Base-by-base conservation (phyloP, 495 filamentous ascomycete genomes). In the Neurospora tetrasperma region DNA sequence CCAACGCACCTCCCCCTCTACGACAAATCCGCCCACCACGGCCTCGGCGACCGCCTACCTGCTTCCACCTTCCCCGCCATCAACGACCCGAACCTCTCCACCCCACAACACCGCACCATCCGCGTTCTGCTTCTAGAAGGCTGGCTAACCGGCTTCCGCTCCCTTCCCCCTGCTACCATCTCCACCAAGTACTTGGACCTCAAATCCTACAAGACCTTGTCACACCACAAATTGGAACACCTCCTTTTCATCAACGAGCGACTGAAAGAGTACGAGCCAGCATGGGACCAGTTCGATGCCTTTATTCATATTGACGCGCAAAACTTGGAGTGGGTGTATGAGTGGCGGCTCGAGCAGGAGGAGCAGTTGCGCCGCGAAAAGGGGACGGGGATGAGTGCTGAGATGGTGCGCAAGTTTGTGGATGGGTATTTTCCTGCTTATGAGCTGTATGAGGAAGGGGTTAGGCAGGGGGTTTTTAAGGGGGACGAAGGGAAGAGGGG, bases 301-400 rank as follows among this genome's bases (percentile, higher is more conserved):
- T 88, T 98, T 78, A 88, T 98, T 62, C 94, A 97, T 80, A 90
- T 98, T 73, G 95, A 98, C 78, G 92, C 95, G 12, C 86, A 92
- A 78, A 83, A 96, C 72, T 86, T 85, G 18, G 84, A 85, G 71
- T 96, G 86, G 76, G 95, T 97, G 46, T 98, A 97, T 78, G 89
- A 88, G 73, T 98, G 95, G 95, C 89, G 95, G 20, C 81, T 89
- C 71, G 84, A 98, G 79, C 93, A 96, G 79, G 95, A 98, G 81
- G 85, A 84, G 35, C 85, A 84, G 70, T 83, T 98, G 75, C 85
- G 92, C 20, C 82, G 59, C 5, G 76, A 80, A 41, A 68, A 81
- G 14, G 79, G 85, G 62, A 84, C 80, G 18, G 94, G 93, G 42
- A 97, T 97, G 95, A 92, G 88, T 6, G 81, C 81, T 62, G 86